Base-by-base conservation (phyloP, 176 grass and related monocot species). In the Triticum turgidum region DNA sequence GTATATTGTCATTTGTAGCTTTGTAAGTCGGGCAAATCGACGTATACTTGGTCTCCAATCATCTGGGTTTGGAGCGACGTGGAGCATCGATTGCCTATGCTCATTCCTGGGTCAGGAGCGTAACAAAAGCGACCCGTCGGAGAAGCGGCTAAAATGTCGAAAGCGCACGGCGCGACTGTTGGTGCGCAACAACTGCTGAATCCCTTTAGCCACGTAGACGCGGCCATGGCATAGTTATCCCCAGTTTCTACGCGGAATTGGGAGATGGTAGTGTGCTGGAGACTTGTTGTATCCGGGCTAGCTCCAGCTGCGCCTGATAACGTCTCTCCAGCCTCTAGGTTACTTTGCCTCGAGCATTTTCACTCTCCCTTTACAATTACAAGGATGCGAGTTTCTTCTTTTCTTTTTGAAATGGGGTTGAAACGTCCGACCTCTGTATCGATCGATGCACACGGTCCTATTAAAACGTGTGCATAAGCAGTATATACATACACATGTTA, bases 41-140 rank as follows among this genome's bases (percentile, higher is more conserved):
- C 20, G 14, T 52, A 22, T 45, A 20, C 24, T 45, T 80, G 25
- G 79, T 33, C 79, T 81, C 17, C 62, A 34, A 68, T 67, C 62
- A 69, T 69, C 39, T 68, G 5, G 62, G 54, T 74, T 63, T 75
- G 27, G 70, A 76, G 70, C n/a, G 70, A 84, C 70, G 82, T 84
- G 70, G 56, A 84, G 54, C 24, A 22, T 76, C 42, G 61, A 22
- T 12, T 47, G 38, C 59, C 82, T 73, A 76, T 64, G 58, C 82
- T 84, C 7, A 32, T 84, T 76, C 32, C 38, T 7, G 22, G 22
- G 2, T 22, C 44, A 24, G 58, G 82, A 32, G 58, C 27, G 74
- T 56, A 33, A 2, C 42, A 77, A 77, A 34, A 77, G 74, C 47
- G 47, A 77, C 74, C 44, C 44, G 24, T 76, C 6, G 73, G 25